phyloP scores from a whole-genome alignment of 202 grass and related monocot genomes.

The Dendrocalamus latiflorus region DNA sequence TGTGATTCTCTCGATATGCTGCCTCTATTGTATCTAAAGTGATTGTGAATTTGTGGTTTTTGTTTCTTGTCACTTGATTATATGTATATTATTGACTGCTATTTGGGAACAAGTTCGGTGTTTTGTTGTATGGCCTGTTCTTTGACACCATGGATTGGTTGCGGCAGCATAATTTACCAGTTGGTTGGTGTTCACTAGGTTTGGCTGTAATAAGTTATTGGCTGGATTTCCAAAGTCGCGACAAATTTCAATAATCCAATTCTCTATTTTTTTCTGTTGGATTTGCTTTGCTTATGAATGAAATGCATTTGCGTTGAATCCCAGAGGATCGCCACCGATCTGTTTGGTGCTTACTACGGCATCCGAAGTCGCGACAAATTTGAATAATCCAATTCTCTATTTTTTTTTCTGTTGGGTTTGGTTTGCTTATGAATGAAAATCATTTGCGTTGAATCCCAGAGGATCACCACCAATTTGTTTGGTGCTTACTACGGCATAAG shows the following conservation, averaged over 20 bases:
- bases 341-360: not conserved
- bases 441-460: not conserved
- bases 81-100: constrained; percentile 20
- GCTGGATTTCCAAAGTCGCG: not conserved
- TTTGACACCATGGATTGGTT: not conserved
- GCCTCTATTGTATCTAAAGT: constrained; percentile 19
- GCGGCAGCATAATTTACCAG: not conserved
- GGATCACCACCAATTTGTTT: not conserved
- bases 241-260: not conserved
- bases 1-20: not conserved
- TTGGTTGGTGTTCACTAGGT: not conserved
- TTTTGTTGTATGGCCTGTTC: not conserved
- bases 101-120: not conserved
- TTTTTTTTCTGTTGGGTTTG: not conserved
- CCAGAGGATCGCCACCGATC: not conserved
- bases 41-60: not conserved
- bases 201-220: not conserved
- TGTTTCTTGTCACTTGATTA: not conserved
- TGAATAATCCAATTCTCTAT: not conserved
- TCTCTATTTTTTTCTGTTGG: not conserved
- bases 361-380: not conserved
- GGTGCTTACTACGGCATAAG: not conserved
- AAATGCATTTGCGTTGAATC: not conserved
- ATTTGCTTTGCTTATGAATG: not conserved
- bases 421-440: not conserved